Percentiles rank a stretch among this genome's conserved stretches.
These are phyloP conservation scores for Exserohilum turcica DNA, from an alignment of 2,329 filamentous ascomycete species.

Conservation along the genomic window DNA sequence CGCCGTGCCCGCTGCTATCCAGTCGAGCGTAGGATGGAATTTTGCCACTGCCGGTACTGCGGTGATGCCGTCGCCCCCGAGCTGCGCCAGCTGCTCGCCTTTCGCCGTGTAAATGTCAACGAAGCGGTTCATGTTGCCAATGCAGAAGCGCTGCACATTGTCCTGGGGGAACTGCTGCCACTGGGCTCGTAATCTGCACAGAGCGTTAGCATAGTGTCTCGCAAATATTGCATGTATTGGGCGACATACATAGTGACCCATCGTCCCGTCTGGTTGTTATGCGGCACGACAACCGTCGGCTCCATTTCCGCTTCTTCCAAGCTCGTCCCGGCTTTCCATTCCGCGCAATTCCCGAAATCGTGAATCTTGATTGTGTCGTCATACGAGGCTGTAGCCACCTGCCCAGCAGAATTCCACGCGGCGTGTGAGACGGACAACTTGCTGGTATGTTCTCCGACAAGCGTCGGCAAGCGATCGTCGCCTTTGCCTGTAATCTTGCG, in stretches of 20 bases:
- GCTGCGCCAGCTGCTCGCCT: constrained; percentile 85
- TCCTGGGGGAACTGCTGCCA: constrained; percentile 85
- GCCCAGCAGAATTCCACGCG: constrained; percentile 82
- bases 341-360: constrained; percentile 63
- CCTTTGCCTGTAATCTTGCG: constrained; percentile 73
- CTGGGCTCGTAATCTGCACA: constrained; percentile 71
- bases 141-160: constrained; percentile 82
- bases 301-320: constrained; percentile 67
- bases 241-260: constrained; percentile 79
- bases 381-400: constrained; percentile 90
- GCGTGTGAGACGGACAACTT: constrained; percentile 89
- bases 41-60: constrained; percentile 92
- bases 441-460: constrained; percentile 82
- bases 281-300: constrained; percentile 70
- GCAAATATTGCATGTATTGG: constrained; percentile 5
- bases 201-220: constrained; percentile 11
- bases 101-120: constrained; percentile 85
- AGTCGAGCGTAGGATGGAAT: constrained; percentile 85
- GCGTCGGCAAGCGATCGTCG: constrained; percentile 64
- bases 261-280: constrained; percentile 95
- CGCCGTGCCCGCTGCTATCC: constrained; percentile 89
- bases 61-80: constrained; percentile 87
- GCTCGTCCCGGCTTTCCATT: constrained; percentile 61
- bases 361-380: constrained; percentile 96
- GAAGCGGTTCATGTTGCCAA: constrained; percentile 98